phyloP scores from a whole-genome alignment of 2,329 filamentous ascomycete species.

The Trichoderma aggressivum region DNA sequence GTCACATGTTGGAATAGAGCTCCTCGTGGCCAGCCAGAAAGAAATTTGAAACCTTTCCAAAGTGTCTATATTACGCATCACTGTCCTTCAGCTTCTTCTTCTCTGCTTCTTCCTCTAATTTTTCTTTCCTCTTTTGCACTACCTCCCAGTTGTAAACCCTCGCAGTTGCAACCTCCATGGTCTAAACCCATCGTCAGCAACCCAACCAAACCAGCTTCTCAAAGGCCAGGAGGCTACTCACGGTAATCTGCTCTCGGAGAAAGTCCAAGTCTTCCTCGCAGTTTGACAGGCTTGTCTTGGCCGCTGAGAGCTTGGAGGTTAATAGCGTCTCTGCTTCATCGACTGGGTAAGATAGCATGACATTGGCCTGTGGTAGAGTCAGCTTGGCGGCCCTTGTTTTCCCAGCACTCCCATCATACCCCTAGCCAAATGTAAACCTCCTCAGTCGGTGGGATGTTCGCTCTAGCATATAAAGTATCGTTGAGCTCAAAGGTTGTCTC shows the following conservation, averaged over 20 bases:
- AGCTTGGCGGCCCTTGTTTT: not conserved
- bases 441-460: constrained; percentile 73
- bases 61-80: constrained; percentile 22
- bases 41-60: constrained; percentile 3
- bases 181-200: constrained; percentile 49
- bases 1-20: not conserved
- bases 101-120: constrained; percentile 57
- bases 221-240: constrained; percentile 41
- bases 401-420: constrained; percentile 39
- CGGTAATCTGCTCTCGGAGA: constrained; percentile 91
- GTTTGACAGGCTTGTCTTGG: constrained; percentile 75
- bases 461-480: constrained; percentile 90
- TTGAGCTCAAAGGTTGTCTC: constrained; percentile 95
- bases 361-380: constrained; percentile 65
- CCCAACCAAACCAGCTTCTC: not conserved
- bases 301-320: constrained; percentile 70
- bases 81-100: constrained; percentile 40
- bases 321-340: constrained; percentile 80
- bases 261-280: constrained; percentile 98
- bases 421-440: constrained; percentile 99
- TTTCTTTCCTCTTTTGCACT: constrained; percentile 90
- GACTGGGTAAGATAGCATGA: constrained; percentile 94
- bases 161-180: constrained; percentile 92
- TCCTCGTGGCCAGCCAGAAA: constrained; percentile 1
- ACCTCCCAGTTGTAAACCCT: constrained; percentile 99